Evolutionary conservation across 1,284 basidiomycete species (phyloP).

Genomic region (Ganoderma meredithae): DNA sequence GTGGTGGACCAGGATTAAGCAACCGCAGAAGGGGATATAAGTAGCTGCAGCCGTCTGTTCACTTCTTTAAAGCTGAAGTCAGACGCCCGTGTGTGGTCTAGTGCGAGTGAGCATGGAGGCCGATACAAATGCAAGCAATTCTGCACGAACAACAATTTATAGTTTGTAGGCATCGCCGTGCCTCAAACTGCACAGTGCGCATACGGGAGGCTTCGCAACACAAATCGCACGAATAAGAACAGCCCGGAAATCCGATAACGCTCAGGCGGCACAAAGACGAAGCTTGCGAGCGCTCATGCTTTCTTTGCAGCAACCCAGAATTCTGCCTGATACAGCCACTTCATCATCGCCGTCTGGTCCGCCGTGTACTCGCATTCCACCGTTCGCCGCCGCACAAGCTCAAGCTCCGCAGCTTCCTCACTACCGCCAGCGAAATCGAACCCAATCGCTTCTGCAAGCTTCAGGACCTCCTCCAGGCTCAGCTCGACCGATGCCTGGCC

Average conservation of each 20-base stretch:
- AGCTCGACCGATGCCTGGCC: conserved; percentile 63
- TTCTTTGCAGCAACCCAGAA: conserved; percentile 67
- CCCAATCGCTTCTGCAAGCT: conserved; percentile 56
- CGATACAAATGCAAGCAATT: too few species aligned
- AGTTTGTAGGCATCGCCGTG: too few species aligned
- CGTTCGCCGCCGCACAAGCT: conserved; percentile 40
- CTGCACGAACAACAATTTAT: too few species aligned
- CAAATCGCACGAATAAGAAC: neutral
- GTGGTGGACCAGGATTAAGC: too few species aligned
- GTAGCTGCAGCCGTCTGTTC: too few species aligned
- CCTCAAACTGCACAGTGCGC: too few species aligned
- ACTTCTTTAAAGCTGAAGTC: too few species aligned
- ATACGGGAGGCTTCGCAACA: neutral
- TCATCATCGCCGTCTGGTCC: conserved; percentile 69
- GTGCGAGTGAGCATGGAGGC: too few species aligned
- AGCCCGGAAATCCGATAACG: too few species aligned
- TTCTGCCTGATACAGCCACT: conserved; percentile 68
- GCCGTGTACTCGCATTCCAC: conserved; percentile 71
- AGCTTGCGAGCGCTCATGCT: neutral
- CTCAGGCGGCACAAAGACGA: neutral
- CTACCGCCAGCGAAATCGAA: conserved; percentile 46
- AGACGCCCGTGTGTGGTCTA: too few species aligned
- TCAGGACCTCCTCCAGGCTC: conserved; percentile 65
- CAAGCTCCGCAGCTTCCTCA: conserved; percentile 4
- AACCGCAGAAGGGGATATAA: too few species aligned